Conservation (phyloP, 495 filamentous ascomycete genomes). For the Cryomyces minteri region DNA sequence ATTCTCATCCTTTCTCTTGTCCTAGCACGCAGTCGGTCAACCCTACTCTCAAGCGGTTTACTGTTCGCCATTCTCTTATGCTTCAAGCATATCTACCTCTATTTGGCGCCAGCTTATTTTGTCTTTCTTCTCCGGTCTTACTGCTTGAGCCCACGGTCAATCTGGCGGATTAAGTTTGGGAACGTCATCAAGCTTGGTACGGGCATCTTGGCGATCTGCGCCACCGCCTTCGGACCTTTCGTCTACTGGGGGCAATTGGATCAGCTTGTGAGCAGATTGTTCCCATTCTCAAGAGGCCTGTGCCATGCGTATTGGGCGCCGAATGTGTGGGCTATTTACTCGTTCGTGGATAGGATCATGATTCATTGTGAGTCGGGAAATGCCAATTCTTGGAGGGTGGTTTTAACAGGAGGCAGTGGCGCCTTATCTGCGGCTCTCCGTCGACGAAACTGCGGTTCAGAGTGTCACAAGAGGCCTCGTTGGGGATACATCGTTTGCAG, state of each 20-base stretch:
- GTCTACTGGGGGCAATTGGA: conserved; percentile 65
- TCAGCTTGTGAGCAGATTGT: conserved; percentile 72
- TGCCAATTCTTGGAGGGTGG: not conserved
- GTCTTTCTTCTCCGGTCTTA: conserved; percentile 76
- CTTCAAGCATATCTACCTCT: conserved; percentile 96
- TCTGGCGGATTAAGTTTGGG: conserved; percentile 54
- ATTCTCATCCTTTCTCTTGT: conserved; percentile 72
- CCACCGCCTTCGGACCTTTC: conserved; percentile 78
- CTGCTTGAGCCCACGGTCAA: conserved; percentile 62
- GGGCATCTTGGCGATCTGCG: conserved; percentile 55
- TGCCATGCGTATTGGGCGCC: conserved; percentile 99
- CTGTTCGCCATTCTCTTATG: conserved; percentile 73
- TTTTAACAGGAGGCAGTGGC: conserved; percentile 34
- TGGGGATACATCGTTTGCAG: conserved; percentile 87
- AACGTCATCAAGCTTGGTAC: conserved; percentile 70
- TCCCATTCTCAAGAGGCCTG: conserved; percentile 83
- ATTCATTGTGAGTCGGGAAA: conserved; percentile 44
- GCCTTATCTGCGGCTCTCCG: conserved; percentile 51
- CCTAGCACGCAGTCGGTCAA: conserved; percentile 56
- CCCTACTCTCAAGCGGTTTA: conserved; percentile 58
- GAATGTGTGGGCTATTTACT: conserved; percentile 95
- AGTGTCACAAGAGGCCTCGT: conserved; percentile 88
- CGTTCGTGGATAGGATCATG: conserved; percentile 65
- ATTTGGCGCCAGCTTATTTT: conserved; percentile 91
- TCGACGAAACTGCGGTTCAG: conserved; percentile 55